Conservation (phyloP, 441 rosid genomes). For the Populus hybrid region DNA sequence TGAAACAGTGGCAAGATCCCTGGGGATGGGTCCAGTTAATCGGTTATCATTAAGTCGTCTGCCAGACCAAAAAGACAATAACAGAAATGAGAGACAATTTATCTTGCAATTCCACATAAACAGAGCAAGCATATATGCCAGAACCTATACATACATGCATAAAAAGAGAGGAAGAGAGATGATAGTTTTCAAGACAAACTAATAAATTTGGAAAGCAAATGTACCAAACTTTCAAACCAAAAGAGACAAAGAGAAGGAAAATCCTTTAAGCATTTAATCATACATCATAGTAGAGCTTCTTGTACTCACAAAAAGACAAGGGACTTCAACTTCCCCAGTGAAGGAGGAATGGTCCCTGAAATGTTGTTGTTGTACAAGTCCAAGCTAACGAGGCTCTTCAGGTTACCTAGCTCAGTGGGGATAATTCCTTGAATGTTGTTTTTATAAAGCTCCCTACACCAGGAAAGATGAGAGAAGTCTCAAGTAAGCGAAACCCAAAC, state of each 20-base stretch:
- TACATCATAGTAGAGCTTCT: background rate
- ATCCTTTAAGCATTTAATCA: background rate
- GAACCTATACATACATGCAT: too few relatives aligned
- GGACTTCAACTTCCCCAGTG: slow-evolving; percentile 76
- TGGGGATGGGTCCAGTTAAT: slow-evolving; percentile 80
- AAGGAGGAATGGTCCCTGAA: slow-evolving; percentile 68
- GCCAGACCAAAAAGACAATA: slow-evolving; percentile 29
- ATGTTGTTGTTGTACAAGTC: slow-evolving; percentile 88
- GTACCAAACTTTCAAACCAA: background rate
- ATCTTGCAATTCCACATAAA: background rate
- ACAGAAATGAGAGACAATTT: slow-evolving; percentile 4
- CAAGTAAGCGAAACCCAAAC: background rate
- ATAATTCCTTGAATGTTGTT: slow-evolving; percentile 82
- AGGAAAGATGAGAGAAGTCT: slow-evolving; percentile 2
- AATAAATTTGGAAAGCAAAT: slow-evolving; percentile 5
- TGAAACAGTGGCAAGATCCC: slow-evolving; percentile 60
- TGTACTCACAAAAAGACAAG: slow-evolving; percentile 84
- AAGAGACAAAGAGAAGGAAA: background rate
- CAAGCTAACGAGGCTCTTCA: slow-evolving; percentile 88
- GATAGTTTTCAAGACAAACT: background rate
- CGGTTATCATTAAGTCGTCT: slow-evolving; percentile 88
- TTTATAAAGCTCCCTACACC: slow-evolving; percentile 82
- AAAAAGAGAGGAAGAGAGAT: background rate
- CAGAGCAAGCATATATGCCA: background rate
- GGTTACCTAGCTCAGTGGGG: slow-evolving; percentile 73